Evolutionary conservation across 2,329 filamentous ascomycete genomes (phyloP).

Genomic region (Fusarium papillatum): DNA sequence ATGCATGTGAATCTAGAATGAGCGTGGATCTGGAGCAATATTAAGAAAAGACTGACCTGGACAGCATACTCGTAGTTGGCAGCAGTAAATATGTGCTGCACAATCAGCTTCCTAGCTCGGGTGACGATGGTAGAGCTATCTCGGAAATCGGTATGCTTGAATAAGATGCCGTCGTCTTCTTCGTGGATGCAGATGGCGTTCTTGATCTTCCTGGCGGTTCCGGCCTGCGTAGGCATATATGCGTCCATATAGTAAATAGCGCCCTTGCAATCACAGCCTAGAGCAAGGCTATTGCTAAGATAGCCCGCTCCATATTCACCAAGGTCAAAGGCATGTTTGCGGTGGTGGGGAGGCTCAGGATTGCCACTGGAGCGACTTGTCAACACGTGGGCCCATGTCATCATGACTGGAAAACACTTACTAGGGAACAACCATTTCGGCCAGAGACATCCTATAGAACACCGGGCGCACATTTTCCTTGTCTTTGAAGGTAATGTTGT

Average conservation of each 20-base stretch:
- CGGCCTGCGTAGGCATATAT: constrained; percentile 83
- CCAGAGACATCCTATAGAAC: constrained; percentile 90
- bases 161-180: constrained; percentile 91
- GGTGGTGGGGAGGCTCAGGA: constrained; percentile 83
- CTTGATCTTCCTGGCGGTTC: constrained; percentile 85
- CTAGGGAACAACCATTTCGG: constrained; percentile 95
- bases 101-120: constrained; percentile 85
- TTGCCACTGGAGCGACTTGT: constrained; percentile 63
- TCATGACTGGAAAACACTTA: no score
- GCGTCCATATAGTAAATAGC: constrained; percentile 94
- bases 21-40: no score
- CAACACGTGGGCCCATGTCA: no score
- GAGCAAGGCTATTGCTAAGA: constrained; percentile 83
- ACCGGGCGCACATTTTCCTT: constrained; percentile 81
- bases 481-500: constrained; percentile 92
- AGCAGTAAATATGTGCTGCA: constrained; percentile 94
- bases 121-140: constrained; percentile 91
- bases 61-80: constrained; percentile 93
- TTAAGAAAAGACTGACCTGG: constrained; percentile 45
- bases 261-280: constrained; percentile 91
- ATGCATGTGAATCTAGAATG: no score
- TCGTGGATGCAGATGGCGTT: constrained; percentile 69
- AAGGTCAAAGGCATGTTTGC: constrained; percentile 86
- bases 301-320: constrained; percentile 87
- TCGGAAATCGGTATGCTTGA: constrained; percentile 95